These are phyloP conservation scores for Aulographum hederae DNA, from an alignment of 2,329 filamentous ascomycete genomes.

Conservation along the genomic window DNA sequence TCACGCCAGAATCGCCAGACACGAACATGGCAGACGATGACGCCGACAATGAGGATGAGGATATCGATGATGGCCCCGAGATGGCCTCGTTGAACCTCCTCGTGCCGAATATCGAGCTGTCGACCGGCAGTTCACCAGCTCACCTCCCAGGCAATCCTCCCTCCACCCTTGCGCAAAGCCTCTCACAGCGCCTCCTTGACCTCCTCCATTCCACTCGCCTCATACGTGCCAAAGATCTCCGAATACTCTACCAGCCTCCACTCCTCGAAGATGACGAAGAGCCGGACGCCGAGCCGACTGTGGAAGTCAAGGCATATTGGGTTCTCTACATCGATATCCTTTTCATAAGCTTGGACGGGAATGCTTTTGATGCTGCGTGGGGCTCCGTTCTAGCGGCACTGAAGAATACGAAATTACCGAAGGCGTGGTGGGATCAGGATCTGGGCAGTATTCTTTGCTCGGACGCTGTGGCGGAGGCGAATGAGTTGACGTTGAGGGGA, in stretches of 20 bases:
- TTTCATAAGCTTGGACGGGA: conserved; percentile 83
- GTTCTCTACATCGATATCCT: conserved; percentile 88
- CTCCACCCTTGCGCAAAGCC: conserved; percentile 59
- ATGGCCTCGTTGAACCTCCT: conserved; percentile 45
- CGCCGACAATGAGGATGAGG: not conserved
- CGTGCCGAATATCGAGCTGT: conserved; percentile 85
- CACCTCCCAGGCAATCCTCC: conserved; percentile 75
- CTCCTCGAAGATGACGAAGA: conserved; percentile 23
- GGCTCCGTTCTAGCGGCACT: conserved; percentile 66
- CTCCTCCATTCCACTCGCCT: conserved; percentile 56
- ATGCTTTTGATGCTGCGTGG: conserved; percentile 85
- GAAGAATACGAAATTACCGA: conserved; percentile 56
- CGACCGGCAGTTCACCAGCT: conserved; percentile 73
- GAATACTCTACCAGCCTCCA: conserved; percentile 48
- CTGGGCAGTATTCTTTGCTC: conserved; percentile 63
- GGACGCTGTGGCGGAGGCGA: conserved; percentile 34
- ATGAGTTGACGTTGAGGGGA: conserved; percentile 39
- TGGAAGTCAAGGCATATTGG: conserved; percentile 68
- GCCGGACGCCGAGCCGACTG: conserved; percentile 17
- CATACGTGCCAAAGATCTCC: conserved; percentile 47
- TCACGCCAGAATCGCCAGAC: not conserved
- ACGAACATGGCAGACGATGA: not conserved
- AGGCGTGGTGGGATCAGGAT: conserved; percentile 70
- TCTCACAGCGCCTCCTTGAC: conserved; percentile 63
- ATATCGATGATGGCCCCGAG: conserved; percentile 13